These are phyloP conservation scores for Lipomyces sp. DNA, from an alignment of 805 yeast genomes.

Conservation along the genomic window DNA sequence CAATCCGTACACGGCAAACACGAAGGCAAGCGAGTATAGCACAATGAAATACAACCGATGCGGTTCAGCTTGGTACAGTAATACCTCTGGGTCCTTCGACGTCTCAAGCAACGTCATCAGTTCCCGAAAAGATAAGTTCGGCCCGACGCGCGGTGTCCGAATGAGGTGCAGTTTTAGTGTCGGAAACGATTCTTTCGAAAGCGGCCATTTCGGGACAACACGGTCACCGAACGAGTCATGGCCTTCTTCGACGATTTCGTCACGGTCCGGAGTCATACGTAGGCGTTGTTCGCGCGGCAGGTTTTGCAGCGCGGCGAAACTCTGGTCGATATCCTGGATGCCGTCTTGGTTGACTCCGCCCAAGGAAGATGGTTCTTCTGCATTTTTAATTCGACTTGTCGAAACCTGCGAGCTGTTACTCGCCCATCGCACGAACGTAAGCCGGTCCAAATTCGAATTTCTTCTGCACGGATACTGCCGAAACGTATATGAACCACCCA, in stretches of 20 bases:
- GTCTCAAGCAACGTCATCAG: constrained; percentile 61
- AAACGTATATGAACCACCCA: not conserved
- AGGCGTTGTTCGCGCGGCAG: constrained; percentile 24
- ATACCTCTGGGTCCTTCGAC: constrained; percentile 63
- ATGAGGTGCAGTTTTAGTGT: constrained; percentile 35
- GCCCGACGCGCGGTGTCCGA: constrained; percentile 69
- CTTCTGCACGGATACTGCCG: not conserved
- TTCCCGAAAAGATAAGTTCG: constrained; percentile 59
- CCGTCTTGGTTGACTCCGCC: not conserved
- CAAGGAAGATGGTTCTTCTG: not conserved
- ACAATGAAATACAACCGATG: constrained; percentile 75
- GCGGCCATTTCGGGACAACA: constrained; percentile 39
- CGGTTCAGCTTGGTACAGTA: constrained; percentile 82
- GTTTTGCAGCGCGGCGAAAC: not conserved
- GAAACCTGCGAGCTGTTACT: not conserved
- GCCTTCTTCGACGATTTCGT: constrained; percentile 34
- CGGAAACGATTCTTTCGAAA: constrained; percentile 36
- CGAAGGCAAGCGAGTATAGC: constrained; percentile 69
- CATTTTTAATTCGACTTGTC: not conserved
- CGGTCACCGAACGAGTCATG: constrained; percentile 30
- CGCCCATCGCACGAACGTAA: not conserved
- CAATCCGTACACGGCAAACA: constrained; percentile 70
- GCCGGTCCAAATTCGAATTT: not conserved
- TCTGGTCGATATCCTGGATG: not conserved
- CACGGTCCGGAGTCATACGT: constrained; percentile 36